Base-by-base conservation (phyloP, 1,139 yeast species). In the Blastobotrys raffinosifermentans region DNA sequence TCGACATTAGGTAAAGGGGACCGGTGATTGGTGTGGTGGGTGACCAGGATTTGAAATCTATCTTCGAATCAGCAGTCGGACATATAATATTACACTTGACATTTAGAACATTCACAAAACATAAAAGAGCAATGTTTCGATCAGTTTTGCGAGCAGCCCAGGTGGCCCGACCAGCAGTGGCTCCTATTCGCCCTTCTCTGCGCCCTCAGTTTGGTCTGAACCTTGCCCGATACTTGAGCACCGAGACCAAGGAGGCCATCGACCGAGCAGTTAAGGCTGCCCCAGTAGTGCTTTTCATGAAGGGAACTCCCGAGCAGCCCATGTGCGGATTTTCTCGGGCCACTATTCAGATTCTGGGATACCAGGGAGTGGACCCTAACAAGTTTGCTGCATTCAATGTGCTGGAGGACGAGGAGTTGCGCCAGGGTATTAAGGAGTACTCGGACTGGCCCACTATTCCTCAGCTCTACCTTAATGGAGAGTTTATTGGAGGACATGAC, bases 271-370 rank as follows among this genome's bases (percentile, higher is more conserved):
- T 91, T 19, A 68, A 65, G 4, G 78, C 94, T 11, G 93, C 96
- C 1, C 95, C 95, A 13, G 97, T 91, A 10, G 98, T 93, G 8
- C 70, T 93, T 22, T 89, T 89, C 67, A 63, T 63, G 67, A 63
- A 63, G 51, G 68, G 68, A 26, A 93, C 98, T 1, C 99, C 99
- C 1, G 96, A 89, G 55, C 86, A 84, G 42, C 99, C 99, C 20
- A 94, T 87, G 55, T 93, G 99, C 69, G 98, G 99, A 1, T 93
- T 93, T 57, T 87, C 96, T 4, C 76, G 96, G 56, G 94, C 95
- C 37, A 85, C 96, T 13, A 89, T 93, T 50, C 93, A 86, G 58
- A 75, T 87, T 34, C 72, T 93, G 46, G 97, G 98, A 14, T 93
- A 87, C 60, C 94, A 89, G 60, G 98, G 98, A 40, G 97, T 93